Conservation (phyloP, 139 green algal species). For the Chlamydomonas schloesseri region DNA sequence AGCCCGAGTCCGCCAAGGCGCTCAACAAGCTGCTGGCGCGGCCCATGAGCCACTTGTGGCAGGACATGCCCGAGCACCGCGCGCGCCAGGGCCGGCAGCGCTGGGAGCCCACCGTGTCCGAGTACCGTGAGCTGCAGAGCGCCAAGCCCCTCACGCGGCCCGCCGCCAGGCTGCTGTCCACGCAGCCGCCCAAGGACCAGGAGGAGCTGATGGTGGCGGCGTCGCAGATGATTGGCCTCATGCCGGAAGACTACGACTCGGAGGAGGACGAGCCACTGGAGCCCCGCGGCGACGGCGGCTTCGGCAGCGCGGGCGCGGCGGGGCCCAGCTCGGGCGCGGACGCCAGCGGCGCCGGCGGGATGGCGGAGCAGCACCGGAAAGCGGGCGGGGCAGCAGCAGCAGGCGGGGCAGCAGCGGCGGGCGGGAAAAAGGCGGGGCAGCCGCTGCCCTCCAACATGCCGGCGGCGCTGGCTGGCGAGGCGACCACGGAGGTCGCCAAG, state of each 20-base stretch:
- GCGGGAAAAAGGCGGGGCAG: not conserved
- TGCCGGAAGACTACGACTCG: not conserved
- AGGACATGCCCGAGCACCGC: conserved; percentile 65
- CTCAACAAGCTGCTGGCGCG: conserved; percentile 62
- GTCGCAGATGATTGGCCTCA: conserved; percentile 46
- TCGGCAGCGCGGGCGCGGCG: not conserved
- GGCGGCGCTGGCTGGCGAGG: conserved; percentile 6
- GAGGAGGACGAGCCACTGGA: not conserved
- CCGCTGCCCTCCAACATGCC: conserved; percentile 23
- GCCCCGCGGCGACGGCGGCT: not conserved
- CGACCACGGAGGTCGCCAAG: conserved; percentile 19
- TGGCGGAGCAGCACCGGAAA: no score
- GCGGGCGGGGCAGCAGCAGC: not conserved
- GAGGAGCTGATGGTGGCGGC: conserved; percentile 49
- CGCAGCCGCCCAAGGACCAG: conserved; percentile 53
- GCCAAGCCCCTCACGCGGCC: conserved; percentile 41
- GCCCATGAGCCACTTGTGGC: conserved; percentile 75
- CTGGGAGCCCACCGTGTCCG: conserved; percentile 67
- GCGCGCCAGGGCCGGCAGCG: conserved; percentile 57
- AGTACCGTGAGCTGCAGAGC: conserved; percentile 63
- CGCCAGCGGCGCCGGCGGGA: not conserved
- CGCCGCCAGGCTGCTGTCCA: conserved; percentile 68
- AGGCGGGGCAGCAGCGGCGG: not conserved
- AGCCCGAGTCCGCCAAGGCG: conserved; percentile 58
- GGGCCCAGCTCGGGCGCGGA: not conserved